Evolutionary conservation across 768 basidiomycete species (phyloP).

Genomic region (Udeniomyces megalosporus): DNA sequence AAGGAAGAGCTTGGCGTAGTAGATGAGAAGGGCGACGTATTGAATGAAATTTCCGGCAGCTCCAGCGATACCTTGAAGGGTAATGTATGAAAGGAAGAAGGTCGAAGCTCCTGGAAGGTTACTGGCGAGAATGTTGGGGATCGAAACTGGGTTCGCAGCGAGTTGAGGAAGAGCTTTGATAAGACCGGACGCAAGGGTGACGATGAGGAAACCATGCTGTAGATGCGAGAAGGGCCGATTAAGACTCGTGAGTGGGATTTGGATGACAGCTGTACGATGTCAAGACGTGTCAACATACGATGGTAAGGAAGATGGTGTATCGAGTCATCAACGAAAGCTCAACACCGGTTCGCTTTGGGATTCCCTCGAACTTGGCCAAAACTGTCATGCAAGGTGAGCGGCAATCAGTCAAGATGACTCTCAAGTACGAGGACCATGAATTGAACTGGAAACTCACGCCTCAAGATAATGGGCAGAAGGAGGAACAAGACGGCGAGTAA

Average conservation of each 20-base stretch:
- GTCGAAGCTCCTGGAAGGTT: slow-evolving; percentile 70
- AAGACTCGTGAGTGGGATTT: background rate
- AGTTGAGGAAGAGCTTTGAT: slow-evolving; percentile 51
- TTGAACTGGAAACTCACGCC: slow-evolving; percentile 34
- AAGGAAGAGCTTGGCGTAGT: slow-evolving; percentile 78
- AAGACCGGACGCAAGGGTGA: slow-evolving; percentile 71
- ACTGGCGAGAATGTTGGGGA: slow-evolving; percentile 54
- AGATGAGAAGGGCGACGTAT: slow-evolving; percentile 33
- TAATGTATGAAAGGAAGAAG: slow-evolving; percentile 73
- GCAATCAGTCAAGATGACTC: slow-evolving; percentile 32
- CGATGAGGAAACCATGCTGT: slow-evolving; percentile 84
- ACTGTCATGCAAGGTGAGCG: slow-evolving; percentile 29
- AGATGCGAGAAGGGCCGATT: background rate
- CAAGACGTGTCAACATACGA: slow-evolving; percentile 44
- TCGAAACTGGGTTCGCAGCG: slow-evolving; percentile 47
- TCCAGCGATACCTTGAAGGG: slow-evolving; percentile 46
- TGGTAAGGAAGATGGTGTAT: slow-evolving; percentile 79
- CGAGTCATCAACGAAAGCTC: slow-evolving; percentile 85
- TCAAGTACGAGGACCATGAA: background rate
- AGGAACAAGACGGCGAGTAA: slow-evolving; percentile 80
- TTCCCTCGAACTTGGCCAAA: slow-evolving; percentile 72
- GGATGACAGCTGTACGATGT: background rate
- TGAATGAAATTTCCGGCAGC: slow-evolving; percentile 7
- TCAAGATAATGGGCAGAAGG: slow-evolving; percentile 65
- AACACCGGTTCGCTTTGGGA: slow-evolving; percentile 62